These are phyloP conservation scores for Mimosa bimucronata DNA, from an alignment of 306 rosid genomes.

Conservation along the genomic window DNA sequence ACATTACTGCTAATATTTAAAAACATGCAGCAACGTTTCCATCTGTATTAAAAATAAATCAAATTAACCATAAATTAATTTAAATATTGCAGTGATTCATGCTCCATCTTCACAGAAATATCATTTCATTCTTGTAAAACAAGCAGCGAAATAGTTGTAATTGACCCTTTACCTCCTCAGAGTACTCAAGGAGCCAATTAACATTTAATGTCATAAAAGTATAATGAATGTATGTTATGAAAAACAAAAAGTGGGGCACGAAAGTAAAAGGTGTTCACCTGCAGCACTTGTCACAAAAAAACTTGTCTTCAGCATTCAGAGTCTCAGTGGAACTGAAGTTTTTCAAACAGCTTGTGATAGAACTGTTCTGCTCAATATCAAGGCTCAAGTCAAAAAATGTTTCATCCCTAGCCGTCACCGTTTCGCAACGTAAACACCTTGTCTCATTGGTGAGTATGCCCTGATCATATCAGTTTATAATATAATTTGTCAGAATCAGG, in stretches of 20 bases:
- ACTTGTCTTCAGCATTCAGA: slow-evolving; percentile 95
- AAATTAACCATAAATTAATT: slow-evolving; percentile 17
- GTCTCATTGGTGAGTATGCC: slow-evolving; percentile 95
- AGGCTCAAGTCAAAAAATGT: slow-evolving; percentile 95
- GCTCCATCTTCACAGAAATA: slow-evolving; percentile 18
- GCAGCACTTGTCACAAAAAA: slow-evolving; percentile 97
- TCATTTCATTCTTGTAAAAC: slow-evolving; percentile 1
- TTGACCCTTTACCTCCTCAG: slow-evolving; percentile 4
- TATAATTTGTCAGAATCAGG: slow-evolving; percentile 17
- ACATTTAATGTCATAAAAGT: background rate
- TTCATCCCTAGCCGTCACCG: slow-evolving; percentile 95
- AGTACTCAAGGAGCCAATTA: slow-evolving; percentile 16
- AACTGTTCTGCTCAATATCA: slow-evolving; percentile 95
- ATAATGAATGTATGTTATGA: slow-evolving; percentile 1
- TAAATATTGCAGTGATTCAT: slow-evolving; percentile 14
- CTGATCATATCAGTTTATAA: slow-evolving; percentile 50
- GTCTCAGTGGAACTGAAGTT: slow-evolving; percentile 98
- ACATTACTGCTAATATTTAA: background rate
- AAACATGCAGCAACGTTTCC: slow-evolving; percentile 16
- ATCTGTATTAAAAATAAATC: slow-evolving; percentile 2
- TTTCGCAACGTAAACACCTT: slow-evolving; percentile 87
- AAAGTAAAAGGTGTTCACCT: slow-evolving; percentile 54
- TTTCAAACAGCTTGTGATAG: slow-evolving; percentile 97
- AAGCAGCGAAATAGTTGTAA: slow-evolving; percentile 9
- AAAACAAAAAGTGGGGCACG: background rate